Evolutionary conservation across 1,139 yeast species (phyloP).

Genomic region (Wickerhamomyces sp.): DNA sequence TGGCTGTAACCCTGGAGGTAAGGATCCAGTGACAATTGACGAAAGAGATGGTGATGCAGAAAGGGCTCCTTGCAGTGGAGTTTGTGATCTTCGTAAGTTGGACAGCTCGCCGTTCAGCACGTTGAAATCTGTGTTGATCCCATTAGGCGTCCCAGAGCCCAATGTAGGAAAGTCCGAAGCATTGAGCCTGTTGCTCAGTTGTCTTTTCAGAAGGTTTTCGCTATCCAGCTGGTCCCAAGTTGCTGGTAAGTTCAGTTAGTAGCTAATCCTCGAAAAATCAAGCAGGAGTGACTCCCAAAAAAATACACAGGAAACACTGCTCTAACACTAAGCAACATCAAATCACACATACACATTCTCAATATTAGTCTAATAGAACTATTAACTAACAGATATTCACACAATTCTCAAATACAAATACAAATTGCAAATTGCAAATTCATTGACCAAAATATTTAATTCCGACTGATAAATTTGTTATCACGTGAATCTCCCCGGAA

Average conservation of each 20-base stretch:
- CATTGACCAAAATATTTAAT: background rate
- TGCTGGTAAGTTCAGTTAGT: slow-evolving; percentile 1
- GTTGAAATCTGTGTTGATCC: background rate
- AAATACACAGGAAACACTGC: background rate
- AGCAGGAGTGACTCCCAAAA: background rate
- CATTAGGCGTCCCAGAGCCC: slow-evolving; percentile 7
- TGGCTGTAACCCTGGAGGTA: slow-evolving; percentile 7
- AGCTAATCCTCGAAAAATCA: background rate
- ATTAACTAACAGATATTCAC: background rate
- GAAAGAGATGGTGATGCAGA: slow-evolving; percentile 8
- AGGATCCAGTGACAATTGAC: background rate
- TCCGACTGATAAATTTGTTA: background rate
- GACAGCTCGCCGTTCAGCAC: slow-evolving; percentile 4
- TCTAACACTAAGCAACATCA: no score
- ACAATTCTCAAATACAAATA: no score
- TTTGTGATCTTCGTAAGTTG: slow-evolving; percentile 11
- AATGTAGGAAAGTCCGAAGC: slow-evolving; percentile 27
- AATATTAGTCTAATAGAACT: background rate
- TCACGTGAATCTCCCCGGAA: background rate
- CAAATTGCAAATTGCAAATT: background rate
- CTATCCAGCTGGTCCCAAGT: slow-evolving; percentile 5
- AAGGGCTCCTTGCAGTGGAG: slow-evolving; percentile 14
- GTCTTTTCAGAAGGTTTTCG: slow-evolving; percentile 4
- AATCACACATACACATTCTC: background rate
- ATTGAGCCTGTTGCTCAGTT: slow-evolving; percentile 12